Percentiles rank a stretch among this genome's conserved stretches.
These are phyloP conservation scores for Brettanomyces naardenensis DNA, from an alignment of 805 yeast species.

Conservation along the genomic window DNA sequence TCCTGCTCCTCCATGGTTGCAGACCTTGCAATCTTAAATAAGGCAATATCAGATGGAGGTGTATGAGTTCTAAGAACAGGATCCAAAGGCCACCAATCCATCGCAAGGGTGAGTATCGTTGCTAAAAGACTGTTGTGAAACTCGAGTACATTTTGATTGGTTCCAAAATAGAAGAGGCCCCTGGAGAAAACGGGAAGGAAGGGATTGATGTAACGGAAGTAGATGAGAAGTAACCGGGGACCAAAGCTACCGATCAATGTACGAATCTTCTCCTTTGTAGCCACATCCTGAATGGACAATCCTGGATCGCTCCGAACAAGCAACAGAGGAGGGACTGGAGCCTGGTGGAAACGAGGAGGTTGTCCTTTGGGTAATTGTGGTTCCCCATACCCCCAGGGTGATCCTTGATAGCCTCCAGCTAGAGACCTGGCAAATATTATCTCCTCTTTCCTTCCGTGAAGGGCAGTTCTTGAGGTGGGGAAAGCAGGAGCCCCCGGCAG, in stretches of 20 bases:
- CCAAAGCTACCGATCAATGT: conserved; percentile 2
- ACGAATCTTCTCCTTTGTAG: conserved; percentile 3
- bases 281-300: conserved; percentile 3
- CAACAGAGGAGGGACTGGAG: not conserved
- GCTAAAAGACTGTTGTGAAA: conserved; percentile 4
- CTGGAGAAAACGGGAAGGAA: conserved; percentile 5
- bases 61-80: conserved; percentile 2
- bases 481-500: not conserved
- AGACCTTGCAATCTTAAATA: conserved; percentile 2
- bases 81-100: conserved; percentile 6
- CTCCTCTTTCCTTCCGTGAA: not conserved
- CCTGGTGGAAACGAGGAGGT: not conserved
- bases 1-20: conserved; percentile 5
- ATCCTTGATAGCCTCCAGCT: not conserved
- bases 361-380: not conserved
- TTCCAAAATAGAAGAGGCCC: conserved; percentile 5
- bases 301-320: conserved; percentile 3
- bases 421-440: not conserved
- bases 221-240: conserved; percentile 4
- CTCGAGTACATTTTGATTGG: conserved; percentile 6
- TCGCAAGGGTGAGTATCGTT: conserved; percentile 2
- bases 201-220: conserved; percentile 4
- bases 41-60: conserved; percentile 2
- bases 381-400: too few relatives aligned
- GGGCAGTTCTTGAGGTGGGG: conserved; percentile 1